Evolutionary conservation across 768 basidiomycete species (phyloP), one percentile per base, ranked within the genome.

Genomic region (Boletus rufocinnamomeus): DNA sequence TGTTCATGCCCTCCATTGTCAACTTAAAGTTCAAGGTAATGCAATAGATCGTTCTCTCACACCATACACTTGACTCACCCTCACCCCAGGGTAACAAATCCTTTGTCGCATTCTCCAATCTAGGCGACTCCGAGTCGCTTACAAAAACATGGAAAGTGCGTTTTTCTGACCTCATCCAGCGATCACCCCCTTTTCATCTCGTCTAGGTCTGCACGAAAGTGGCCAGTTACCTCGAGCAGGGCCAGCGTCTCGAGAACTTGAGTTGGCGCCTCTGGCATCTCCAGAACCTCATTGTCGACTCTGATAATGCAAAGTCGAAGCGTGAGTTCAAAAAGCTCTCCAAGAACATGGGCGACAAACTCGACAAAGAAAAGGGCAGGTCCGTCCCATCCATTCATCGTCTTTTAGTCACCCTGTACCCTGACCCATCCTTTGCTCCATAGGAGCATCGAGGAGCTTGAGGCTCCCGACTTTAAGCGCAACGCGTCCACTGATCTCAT

Each of bases 201-300:
- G 1, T 21, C 30, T 14, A 91, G 89, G 89, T 92, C 72, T 93
- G 91, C 77, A 91, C 91, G 23, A 93, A 93, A 79, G 92, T 94
- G 61, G 91, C 91, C 52, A 84, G 88, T 73, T 93, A 85, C 78
- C 89, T 94, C 71, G 92, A 94, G 77, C 91, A 93, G 72, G 92
- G 92, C 48, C 89, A 91, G 72, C 81, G 92, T 56, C 89, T 94
- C 69, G 92, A 93, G 82, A 94, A 94, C 81, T 76, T 94, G 75
- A 88, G 87, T 66, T 94, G 92, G 92, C 84, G 92, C 70, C 82
- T 94, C 73, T 94, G 92, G 92, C 91, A 93, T 71, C 84, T 94
- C 50, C 92, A 94, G 77, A 91, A 86, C 66, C 84, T 93, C 66
- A 93, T 93, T 79, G 91, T 94, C 76, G 91, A 94, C 76, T 82